phyloP scores from a whole-genome alignment of 192 early-diverging fungal species.

The Cladochytrium replicatum region DNA sequence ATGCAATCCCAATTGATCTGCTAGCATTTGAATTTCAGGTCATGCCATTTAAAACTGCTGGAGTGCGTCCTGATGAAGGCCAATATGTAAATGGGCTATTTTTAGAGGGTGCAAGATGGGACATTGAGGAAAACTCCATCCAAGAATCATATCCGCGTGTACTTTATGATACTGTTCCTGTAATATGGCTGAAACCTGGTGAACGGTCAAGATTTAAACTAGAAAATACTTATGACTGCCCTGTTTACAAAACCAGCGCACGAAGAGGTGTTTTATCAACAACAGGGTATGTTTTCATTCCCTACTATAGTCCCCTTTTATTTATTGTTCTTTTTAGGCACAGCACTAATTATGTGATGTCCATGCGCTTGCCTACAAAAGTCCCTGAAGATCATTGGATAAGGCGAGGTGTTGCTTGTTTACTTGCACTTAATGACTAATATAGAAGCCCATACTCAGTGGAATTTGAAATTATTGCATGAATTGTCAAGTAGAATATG shows the following conservation, averaged over 20 bases:
- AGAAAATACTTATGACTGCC: conserved; percentile 43
- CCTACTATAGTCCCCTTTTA: background rate
- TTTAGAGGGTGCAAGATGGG: conserved; percentile 53
- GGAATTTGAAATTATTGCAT: no score
- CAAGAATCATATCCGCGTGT: conserved; percentile 42
- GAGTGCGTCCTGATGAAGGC: conserved; percentile 50
- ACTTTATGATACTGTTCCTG: conserved; percentile 43
- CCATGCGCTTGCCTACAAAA: conserved; percentile 49
- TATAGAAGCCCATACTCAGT: no score
- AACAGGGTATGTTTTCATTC: conserved; percentile 35
- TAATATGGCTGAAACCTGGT: conserved; percentile 50
- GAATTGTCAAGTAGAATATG: no score
- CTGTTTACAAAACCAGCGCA: conserved; percentile 51
- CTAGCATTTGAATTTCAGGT: conserved; percentile 45
- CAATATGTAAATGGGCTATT: conserved; percentile 52
- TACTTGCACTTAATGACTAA: conserved; percentile 23
- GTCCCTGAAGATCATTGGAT: conserved; percentile 48
- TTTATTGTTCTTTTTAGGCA: conserved; percentile 25
- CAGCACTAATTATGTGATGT: conserved; percentile 55
- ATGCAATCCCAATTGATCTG: conserved; percentile 53
- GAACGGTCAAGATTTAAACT: conserved; percentile 31
- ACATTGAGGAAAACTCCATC: conserved; percentile 39
- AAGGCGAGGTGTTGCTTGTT: conserved; percentile 36
- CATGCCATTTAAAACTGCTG: conserved; percentile 35
- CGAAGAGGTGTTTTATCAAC: conserved; percentile 46